These are phyloP conservation scores for Sungouiozyma intestinalis DNA, from an alignment of 805 yeast genomes.

Conservation along the genomic window DNA sequence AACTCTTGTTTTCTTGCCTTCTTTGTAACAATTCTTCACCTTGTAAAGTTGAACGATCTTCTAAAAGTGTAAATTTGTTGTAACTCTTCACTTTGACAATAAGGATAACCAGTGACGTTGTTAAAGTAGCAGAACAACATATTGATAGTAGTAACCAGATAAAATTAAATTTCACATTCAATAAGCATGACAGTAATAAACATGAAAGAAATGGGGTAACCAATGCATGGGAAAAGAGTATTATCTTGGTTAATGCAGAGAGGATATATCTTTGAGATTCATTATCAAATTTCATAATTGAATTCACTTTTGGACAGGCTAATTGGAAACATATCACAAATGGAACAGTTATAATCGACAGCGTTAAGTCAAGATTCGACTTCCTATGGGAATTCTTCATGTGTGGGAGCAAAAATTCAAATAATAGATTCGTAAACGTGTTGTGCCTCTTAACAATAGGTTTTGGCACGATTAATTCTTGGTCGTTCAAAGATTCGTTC, in stretches of 20 bases:
- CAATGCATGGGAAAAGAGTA: conserved; percentile 25
- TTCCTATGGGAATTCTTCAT: conserved; percentile 20
- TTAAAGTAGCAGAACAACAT: conserved; percentile 6
- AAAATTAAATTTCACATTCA: conserved; percentile 5
- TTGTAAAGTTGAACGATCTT: conserved; percentile 5
- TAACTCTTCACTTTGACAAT: conserved; percentile 9
- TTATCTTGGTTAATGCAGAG: conserved; percentile 11
- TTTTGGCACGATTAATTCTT: background rate
- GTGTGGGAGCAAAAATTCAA: conserved; percentile 26
- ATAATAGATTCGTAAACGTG: conserved; percentile 3
- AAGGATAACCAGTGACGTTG: conserved; percentile 7
- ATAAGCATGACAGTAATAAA: conserved; percentile 13
- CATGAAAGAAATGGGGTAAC: conserved; percentile 24
- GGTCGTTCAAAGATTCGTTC: too few species aligned
- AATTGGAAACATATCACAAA: conserved; percentile 26
- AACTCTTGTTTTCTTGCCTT: conserved; percentile 9
- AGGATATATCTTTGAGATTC: conserved; percentile 14
- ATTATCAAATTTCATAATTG: conserved; percentile 20
- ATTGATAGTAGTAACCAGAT: conserved; percentile 10
- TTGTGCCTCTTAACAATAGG: conserved; percentile 1
- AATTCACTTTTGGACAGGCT: conserved; percentile 28
- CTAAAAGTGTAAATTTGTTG: conserved; percentile 18
- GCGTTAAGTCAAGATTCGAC: conserved; percentile 16
- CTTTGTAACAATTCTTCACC: conserved; percentile 5
- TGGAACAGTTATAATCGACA: conserved; percentile 29